Base-by-base conservation (phyloP, 768 basidiomycete species). In the Kwoniella botswanensis region DNA sequence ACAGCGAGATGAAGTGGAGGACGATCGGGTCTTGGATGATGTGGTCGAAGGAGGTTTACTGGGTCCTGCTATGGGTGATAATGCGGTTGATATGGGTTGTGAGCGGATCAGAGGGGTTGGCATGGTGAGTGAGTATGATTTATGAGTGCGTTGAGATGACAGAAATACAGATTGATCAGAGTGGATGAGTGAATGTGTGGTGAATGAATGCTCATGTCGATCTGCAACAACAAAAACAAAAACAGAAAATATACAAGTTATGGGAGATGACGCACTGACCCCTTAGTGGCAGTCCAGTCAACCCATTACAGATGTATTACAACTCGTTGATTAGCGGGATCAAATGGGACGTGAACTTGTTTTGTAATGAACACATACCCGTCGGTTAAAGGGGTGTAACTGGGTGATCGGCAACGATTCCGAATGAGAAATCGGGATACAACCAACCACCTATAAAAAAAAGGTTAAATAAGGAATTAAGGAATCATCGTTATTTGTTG, bases 1-100 rank as follows among this genome's bases (percentile, higher is more conserved):
- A 60, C 74, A 72, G 70, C 71, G 58, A 26, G 75, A 76, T 4
- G 75, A 71, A 13, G 73, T 74, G 13, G 77, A 73, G 15, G 75
- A 69, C 5, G 77, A 70, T 56, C 67, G 68, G 12, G 63, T 63
- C 21, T 57, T n/a, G 29, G 17, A n/a, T 41, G 46, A 22, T 10
- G 35, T 35, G 10, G 54, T 43, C 7, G 44, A 64, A n/a, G 15
- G 42, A 41, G 24, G 46, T 18, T 18, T 44, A n/a, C 53, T 46
- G 41, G 65, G 54, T 4, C 42, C 41, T 42, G 65, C 42, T 35
- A 65, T 15, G 63, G 46, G 35, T 43, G 50, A 53, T 22, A n/a
- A 0, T 35, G 61, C n/a, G 63, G 29, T n/a, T 24, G 1, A n/a
- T 11, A 54, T 52, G 13, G 64, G 56, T 22, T 65, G 64, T 58